phyloP scores from a whole-genome alignment of 805 yeast species.

The Wickerhamomyces chambardii region DNA sequence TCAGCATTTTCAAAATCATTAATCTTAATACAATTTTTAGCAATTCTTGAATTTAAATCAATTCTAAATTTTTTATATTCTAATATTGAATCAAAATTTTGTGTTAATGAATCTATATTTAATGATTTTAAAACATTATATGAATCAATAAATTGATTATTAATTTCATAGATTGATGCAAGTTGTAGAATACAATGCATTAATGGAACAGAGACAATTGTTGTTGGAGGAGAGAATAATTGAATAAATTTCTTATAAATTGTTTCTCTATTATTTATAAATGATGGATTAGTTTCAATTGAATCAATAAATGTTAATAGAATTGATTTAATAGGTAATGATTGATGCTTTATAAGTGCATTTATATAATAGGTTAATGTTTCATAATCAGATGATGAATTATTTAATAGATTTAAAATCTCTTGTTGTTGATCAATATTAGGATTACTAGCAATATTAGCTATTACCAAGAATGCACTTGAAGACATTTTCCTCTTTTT shows the following conservation, averaged over 20 bases:
- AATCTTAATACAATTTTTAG: constrained; percentile 6
- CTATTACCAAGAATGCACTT: constrained; percentile 5
- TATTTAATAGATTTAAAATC: constrained; percentile 2
- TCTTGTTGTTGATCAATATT: constrained; percentile 8
- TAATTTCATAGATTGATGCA: too few relatives aligned
- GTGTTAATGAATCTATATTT: constrained; percentile 8
- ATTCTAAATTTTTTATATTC: constrained; percentile 8
- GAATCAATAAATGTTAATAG: constrained; percentile 4
- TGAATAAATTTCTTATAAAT: constrained; percentile 5
- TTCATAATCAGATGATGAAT: constrained; percentile 1
- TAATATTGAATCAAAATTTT: constrained; percentile 6
- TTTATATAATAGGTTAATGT: constrained; percentile 3
- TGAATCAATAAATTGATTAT: constrained; percentile 5
- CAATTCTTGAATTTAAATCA: constrained; percentile 10
- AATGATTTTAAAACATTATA: constrained; percentile 5
- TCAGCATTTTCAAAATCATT: constrained; percentile 12
- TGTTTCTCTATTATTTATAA: neutral
- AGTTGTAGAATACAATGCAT: constrained; percentile 6
- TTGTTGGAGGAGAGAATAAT: constrained; percentile 13
- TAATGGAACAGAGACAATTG: constrained; percentile 4
- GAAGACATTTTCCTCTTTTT: constrained; percentile 7
- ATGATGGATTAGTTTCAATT: neutral
- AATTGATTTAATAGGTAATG: constrained; percentile 10
- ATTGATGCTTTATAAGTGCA: constrained; percentile 12
- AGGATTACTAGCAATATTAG: constrained; percentile 7